Percentiles rank a stretch among this genome's conserved stretches.
Evolutionary conservation across 441 rosid species (phyloP).

Genomic region (Corymbia calophylla): DNA sequence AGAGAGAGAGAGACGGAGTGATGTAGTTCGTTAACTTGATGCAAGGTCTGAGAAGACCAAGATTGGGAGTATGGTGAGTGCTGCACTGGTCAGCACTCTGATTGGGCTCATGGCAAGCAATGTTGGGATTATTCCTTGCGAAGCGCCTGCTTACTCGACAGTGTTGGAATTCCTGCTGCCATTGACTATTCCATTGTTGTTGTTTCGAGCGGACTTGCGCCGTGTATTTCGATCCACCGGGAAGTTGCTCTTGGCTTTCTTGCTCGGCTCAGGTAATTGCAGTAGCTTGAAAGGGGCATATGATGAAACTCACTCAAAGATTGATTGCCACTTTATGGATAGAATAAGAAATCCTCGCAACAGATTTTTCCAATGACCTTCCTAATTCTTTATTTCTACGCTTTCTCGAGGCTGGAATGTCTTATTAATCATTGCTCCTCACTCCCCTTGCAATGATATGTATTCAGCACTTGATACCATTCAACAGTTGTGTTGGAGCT

Average conservation of each 20-base stretch:
- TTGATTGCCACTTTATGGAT: neutral
- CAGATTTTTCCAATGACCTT: neutral
- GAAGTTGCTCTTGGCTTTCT: constrained; percentile 59
- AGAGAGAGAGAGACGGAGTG: neutral
- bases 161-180: constrained; percentile 70
- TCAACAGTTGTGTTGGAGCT: neutral
- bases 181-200: constrained; percentile 49
- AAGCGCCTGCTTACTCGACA: constrained; percentile 53
- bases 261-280: constrained; percentile 59
- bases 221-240: constrained; percentile 60
- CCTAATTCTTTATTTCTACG: neutral
- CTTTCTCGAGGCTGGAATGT: neutral
- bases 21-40: neutral
- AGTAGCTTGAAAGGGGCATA: neutral
- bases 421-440: neutral
- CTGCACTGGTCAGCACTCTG: constrained; percentile 68
- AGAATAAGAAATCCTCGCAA: neutral
- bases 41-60: constrained; percentile 73
- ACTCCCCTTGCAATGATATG: neutral
- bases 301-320: neutral
- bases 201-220: constrained; percentile 76
- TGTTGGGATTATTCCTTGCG: constrained; percentile 55
- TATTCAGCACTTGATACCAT: neutral
- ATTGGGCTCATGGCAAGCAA: constrained; percentile 75
- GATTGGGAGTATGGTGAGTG: constrained; percentile 71